phyloP scores from a whole-genome alignment of 2,329 filamentous ascomycete genomes.

The Fusarium austroafricanum region DNA sequence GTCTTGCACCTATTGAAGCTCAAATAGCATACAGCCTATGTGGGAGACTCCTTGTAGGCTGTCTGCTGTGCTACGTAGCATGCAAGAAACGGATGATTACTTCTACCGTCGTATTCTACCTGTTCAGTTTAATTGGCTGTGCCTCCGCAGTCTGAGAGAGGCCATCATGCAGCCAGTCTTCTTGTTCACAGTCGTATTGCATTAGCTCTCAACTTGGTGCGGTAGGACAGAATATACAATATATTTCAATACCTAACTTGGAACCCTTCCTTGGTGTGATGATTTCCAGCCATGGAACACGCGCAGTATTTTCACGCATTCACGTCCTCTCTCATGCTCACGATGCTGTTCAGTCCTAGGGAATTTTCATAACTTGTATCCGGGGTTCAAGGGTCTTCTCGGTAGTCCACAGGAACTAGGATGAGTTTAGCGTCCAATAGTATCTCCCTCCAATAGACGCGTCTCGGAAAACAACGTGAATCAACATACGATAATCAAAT shows the following conservation, averaged over 20 bases:
- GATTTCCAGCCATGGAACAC: neutral
- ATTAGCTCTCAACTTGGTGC: conserved; percentile 1
- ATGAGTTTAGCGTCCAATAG: conserved; percentile 13
- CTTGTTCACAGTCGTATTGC: conserved; percentile 10
- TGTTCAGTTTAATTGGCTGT: conserved; percentile 9
- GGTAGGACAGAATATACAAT: neutral
- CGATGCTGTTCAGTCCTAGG: neutral
- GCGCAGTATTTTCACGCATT: neutral
- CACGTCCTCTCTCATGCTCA: neutral
- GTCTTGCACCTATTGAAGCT: no score
- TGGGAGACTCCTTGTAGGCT: conserved; percentile 6
- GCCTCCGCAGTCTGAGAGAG: conserved; percentile 21
- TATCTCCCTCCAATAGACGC: conserved; percentile 30
- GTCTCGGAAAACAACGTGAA: conserved; percentile 30
- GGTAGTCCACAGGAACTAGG: conserved; percentile 3
- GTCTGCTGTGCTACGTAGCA: neutral
- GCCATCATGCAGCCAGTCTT: conserved; percentile 9
- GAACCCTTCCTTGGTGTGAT: neutral
- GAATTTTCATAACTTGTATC: conserved; percentile 1
- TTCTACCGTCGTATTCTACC: conserved; percentile 19
- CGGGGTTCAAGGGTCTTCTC: conserved; percentile 26
- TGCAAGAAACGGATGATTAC: conserved; percentile 24
- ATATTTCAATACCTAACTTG: neutral
- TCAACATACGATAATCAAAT: conserved; percentile 4
- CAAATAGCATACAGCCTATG: neutral